These are phyloP conservation scores for Haematococcus sp. DNA, from an alignment of 139 green algal species.

Conservation along the genomic window DNA sequence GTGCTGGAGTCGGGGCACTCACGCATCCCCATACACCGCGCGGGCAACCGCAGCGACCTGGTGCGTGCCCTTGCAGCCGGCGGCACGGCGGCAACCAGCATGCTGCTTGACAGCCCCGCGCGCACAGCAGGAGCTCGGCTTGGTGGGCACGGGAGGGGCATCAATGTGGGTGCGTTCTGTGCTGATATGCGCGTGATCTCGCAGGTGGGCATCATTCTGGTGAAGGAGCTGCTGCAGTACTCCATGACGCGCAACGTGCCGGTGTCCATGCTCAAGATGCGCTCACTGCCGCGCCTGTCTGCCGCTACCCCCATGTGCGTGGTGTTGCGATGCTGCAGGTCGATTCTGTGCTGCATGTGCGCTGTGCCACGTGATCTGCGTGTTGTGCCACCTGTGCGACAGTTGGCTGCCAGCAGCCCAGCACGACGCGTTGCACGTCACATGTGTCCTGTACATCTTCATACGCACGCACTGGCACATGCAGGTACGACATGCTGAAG, in stretches of 20 bases:
- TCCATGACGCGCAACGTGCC: conserved; percentile 40
- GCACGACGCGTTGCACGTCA: too few relatives aligned
- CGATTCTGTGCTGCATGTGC: background rate
- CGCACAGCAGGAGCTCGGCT: too few relatives aligned
- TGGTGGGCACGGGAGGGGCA: too few relatives aligned
- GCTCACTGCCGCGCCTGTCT: conserved; percentile 41
- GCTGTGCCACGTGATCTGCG: background rate
- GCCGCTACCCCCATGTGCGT: conserved; percentile 32
- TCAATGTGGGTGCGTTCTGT: too few relatives aligned
- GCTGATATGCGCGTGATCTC: too few relatives aligned
- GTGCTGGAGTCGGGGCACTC: conserved; percentile 74
- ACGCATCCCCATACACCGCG: conserved; percentile 70
- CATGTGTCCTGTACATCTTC: too few relatives aligned
- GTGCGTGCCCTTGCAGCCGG: too few relatives aligned
- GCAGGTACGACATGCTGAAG: conserved; percentile 85
- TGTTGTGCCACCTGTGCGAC: background rate
- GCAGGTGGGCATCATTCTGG: conserved; percentile 73
- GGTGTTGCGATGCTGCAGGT: too few relatives aligned
- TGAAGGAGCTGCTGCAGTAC: conserved; percentile 80
- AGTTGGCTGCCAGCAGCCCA: background rate
- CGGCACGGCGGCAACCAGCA: too few relatives aligned
- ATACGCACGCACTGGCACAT: conserved; percentile 6
- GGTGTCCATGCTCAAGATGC: conserved; percentile 40
- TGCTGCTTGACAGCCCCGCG: too few relatives aligned
- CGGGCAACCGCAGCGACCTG: conserved; percentile 33